Evolutionary conservation across 768 basidiomycete genomes (phyloP), one percentile per base, ranked within the genome.

Genomic region (Suillus clintonianus): DNA sequence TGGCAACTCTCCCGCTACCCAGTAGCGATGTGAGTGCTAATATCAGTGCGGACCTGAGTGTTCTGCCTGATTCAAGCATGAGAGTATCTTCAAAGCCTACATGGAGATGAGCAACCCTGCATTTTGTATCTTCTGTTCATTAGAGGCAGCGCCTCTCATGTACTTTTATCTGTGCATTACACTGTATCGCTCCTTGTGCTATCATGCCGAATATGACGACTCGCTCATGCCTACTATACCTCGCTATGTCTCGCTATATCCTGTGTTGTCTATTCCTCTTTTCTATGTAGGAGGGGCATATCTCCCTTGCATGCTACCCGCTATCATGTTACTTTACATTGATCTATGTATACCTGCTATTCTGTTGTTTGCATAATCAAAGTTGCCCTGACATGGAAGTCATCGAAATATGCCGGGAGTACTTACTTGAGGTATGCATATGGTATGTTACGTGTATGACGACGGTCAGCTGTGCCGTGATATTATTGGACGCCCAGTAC

Each of bases 71-170:
- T 41, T 67, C 81, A 27, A 87, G 83, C 74, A 81, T 83, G 62
- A 80, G 77, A 66, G 79, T 73, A 55, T 70, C 73, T 27, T 71
- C 77, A 54, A 84, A 74, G 70, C 87, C 88, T 14, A 82, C 82
- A 41, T 90, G 89, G 89, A 81, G 81, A 73, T 90, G 73, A 85
- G 58, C 41, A 37, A 39, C 62, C 62, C 65, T 64, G 32, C 19
- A 32, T 34, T 11, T 37, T 53, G 14, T 60, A 67, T 63, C 56
- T 60, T 51, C 57, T 61, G 59, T 67, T 51, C 58, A 62, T 51
- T 54, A 55, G 53, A 66, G 65, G 64, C 61, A 50, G 58, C 64
- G 56, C 63, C 60, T 67, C 66, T 48, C 50, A 42, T 71, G 72
- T 75, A 71, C 39, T 27, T 62, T 63, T 50, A 39, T 61, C 53